These are phyloP conservation scores for Schizothecium vesticola DNA, from an alignment of 495 filamentous ascomycete genomes.

Conservation along the genomic window DNA sequence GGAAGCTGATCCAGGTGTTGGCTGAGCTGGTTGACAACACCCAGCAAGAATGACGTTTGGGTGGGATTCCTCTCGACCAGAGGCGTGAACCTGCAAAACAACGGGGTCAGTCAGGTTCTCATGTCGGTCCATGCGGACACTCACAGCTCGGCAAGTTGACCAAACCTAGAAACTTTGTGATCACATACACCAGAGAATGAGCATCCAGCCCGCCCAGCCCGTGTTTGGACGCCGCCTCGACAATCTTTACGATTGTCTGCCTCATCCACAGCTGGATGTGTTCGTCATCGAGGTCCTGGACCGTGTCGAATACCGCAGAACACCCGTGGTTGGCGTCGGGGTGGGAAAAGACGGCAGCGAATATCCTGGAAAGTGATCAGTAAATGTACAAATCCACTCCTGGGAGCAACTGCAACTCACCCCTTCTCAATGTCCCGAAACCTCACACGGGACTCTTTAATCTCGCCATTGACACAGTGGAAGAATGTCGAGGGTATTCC, in stretches of 20 bases:
- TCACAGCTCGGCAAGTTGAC: background rate
- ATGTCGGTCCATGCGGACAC: background rate
- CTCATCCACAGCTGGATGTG: background rate
- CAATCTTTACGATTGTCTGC: background rate
- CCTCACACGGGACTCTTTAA: background rate
- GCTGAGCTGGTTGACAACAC: constrained; percentile 11
- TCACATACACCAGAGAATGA: background rate
- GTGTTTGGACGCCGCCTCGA: background rate
- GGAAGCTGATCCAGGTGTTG: background rate
- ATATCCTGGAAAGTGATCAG: background rate
- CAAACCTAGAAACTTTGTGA: background rate
- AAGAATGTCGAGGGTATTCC: constrained; percentile 9
- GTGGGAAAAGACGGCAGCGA: background rate
- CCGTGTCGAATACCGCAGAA: background rate
- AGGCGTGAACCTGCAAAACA: background rate
- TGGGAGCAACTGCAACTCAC: background rate
- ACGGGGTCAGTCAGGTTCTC: background rate
- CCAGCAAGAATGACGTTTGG: constrained; percentile 11
- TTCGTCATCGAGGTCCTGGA: background rate
- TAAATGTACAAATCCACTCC: background rate
- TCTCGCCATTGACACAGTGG: constrained; percentile 4
- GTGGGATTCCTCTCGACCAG: constrained; percentile 11
- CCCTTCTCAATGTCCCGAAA: constrained; percentile 9
- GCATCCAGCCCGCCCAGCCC: constrained; percentile 4
- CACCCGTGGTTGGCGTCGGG: background rate